Base-by-base conservation (phyloP, 805 yeast genomes). In the Cyberlindnera bimundalis region DNA sequence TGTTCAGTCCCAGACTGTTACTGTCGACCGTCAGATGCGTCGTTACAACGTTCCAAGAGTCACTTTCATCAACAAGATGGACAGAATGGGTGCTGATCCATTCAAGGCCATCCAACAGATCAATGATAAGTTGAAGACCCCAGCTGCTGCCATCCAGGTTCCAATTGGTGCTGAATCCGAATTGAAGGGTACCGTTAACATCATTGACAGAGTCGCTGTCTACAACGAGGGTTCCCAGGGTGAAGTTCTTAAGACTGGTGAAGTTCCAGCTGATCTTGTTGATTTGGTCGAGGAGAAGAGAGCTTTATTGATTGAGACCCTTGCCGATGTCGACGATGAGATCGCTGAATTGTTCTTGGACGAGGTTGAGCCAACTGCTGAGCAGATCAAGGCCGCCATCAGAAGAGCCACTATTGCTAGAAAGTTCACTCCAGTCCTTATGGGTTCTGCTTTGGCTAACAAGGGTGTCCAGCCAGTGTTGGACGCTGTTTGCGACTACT, bases 401-500 rank as follows among this genome's bases (percentile, higher is more conserved):
- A 83, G 99, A 65, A 80, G 96, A 58, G 77, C 97, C 37, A 93
- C 99, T 15, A 91, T 91, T 66, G 95, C 90, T 24, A 81, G 97
- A 69, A 85, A 78, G 61, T 93, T 93, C 72, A 88, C 98, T 12
- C 99, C 99, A n/a, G 98, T 93, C n/a, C 72, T 91, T 51, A 93
- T 93, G 97, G 99, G 99, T 17, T 88, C 97, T 36, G 99, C 99
- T 15, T 74, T 93, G 50, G 99, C 98, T 43, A 93, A 93, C 70
- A 86, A 82, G 51, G 96, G 97, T 65, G 76, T 93, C 50, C 99
- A 93, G 71, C 90, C 90, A 17, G 96, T 91, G 27, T 73, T 93
- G 54, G 97, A 93, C 64, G 93, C 97, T 29, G 96, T 93, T 45
- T 91, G 91, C 51, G 97, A 91, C 62, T 93, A 81, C 66, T 75